Conservation (phyloP, 2,329 filamentous ascomycete species). For the Fusarium staphyleae region DNA sequence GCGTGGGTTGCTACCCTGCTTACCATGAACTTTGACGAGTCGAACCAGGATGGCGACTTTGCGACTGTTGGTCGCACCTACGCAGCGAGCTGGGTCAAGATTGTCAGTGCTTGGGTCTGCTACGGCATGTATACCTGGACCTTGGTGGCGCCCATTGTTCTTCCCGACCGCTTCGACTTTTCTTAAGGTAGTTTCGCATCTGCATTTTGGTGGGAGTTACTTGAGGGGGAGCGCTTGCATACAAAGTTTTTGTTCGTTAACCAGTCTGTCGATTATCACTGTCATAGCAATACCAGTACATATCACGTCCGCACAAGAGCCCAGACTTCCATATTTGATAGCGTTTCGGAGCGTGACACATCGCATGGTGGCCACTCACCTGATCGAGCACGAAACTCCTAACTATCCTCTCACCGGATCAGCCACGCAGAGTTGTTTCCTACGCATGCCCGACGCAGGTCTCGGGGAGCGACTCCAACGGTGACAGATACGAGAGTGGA, state of each 20-base stretch:
- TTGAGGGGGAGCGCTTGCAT: slow-evolving; percentile 23
- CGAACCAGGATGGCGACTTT: slow-evolving; percentile 74
- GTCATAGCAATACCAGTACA: slow-evolving; percentile 15
- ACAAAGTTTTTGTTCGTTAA: slow-evolving; percentile 6
- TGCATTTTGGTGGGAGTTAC: slow-evolving; percentile 23
- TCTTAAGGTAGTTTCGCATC: slow-evolving; percentile 43
- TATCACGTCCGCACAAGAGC: neutral
- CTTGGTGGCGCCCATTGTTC: slow-evolving; percentile 80
- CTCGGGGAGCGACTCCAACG: slow-evolving; percentile 18
- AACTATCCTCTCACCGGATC: slow-evolving; percentile 15
- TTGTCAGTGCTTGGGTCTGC: slow-evolving; percentile 95
- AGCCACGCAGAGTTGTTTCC: slow-evolving; percentile 14
- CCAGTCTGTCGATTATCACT: slow-evolving; percentile 9
- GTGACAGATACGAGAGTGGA: slow-evolving; percentile 18
- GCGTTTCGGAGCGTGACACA: slow-evolving; percentile 7
- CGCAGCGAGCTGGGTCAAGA: slow-evolving; percentile 99
- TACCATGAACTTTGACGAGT: slow-evolving; percentile 73
- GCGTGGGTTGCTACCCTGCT: slow-evolving; percentile 94
- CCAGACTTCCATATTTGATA: neutral
- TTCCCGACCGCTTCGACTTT: slow-evolving; percentile 85
- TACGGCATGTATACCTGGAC: slow-evolving; percentile 96
- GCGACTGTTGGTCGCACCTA: slow-evolving; percentile 93
- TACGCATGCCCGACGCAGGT: slow-evolving; percentile 23
- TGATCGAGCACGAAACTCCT: slow-evolving; percentile 10
- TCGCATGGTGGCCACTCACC: slow-evolving; percentile 1